Percentiles rank a stretch among this genome's conserved stretches.
Evolutionary conservation across 78 protist genomes (phyloP).

Genomic region (Pelomyxa schiedti): DNA sequence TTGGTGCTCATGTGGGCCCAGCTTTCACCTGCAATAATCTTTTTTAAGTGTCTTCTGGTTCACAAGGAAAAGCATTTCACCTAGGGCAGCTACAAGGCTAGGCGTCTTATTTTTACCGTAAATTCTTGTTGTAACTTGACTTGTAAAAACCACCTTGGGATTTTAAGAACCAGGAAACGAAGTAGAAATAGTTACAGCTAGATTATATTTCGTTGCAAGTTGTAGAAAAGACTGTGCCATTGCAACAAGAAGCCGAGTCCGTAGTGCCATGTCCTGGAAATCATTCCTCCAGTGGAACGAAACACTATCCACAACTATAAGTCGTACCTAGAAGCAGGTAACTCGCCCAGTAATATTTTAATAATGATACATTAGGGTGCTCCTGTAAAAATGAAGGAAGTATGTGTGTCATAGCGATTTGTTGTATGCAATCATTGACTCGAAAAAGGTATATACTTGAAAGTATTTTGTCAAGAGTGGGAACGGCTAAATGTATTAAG

Average conservation of each 20-base stretch:
- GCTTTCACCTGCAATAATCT: conserved; percentile 26
- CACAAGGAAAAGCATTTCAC: too few species aligned
- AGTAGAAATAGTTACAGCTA: background rate
- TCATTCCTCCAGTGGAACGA: conserved; percentile 32
- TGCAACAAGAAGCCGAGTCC: conserved; percentile 13
- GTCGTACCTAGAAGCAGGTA: too few species aligned
- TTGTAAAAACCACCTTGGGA: conserved; percentile 3
- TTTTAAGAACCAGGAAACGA: background rate
- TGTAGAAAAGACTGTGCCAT: background rate
- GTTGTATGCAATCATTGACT: conserved; percentile 14
- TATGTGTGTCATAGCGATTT: background rate
- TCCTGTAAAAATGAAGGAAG: background rate
- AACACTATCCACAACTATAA: conserved; percentile 21
- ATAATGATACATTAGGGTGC: conserved; percentile 2
- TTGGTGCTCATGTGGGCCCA: conserved; percentile 41
- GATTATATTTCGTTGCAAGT: background rate
- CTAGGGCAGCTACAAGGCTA: conserved; percentile 32
- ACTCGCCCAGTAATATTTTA: too few species aligned
- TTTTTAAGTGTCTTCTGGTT: too few species aligned
- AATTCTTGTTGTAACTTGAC: conserved; percentile 19
- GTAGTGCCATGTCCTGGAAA: conserved; percentile 11
- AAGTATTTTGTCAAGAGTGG: too few species aligned
- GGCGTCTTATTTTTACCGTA: background rate
- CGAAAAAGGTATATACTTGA: conserved; percentile 8
- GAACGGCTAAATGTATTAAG: too few species aligned